Percentiles rank a stretch among this genome's conserved stretches.
Evolutionary conservation across 139 green algal genomes (phyloP).

Genomic region (Gonium pectorale): DNA sequence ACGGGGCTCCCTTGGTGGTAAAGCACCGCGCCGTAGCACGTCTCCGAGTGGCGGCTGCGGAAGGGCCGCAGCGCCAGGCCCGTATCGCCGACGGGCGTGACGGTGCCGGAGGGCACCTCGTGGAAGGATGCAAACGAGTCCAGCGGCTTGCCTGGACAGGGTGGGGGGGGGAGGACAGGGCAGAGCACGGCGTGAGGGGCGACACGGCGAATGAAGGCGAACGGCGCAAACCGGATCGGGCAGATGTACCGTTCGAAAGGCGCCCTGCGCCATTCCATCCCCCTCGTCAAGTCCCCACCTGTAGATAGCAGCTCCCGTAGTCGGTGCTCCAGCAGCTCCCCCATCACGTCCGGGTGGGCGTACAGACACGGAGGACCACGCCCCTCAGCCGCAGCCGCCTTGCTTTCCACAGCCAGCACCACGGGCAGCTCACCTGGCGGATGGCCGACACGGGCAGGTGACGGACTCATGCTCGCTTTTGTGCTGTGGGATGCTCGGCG

Average conservation of each 20-base stretch:
- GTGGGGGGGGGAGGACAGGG: not conserved
- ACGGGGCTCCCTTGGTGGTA: constrained; percentile 8
- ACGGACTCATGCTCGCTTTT: no score
- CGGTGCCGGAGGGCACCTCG: not conserved
- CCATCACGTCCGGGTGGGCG: constrained; percentile 40
- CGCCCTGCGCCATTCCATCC: no score
- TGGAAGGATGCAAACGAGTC: constrained; percentile 18
- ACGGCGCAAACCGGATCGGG: no score
- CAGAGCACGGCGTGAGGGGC: not conserved
- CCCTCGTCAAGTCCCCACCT: constrained; percentile 38
- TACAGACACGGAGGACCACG: constrained; percentile 8
- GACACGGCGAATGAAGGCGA: no score
- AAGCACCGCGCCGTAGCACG: constrained; percentile 56
- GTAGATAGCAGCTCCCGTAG: constrained; percentile 60
- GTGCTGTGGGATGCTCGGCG: no score
- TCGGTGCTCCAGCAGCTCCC: constrained; percentile 38
- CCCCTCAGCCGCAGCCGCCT: constrained; percentile 8
- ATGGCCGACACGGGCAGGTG: no score
- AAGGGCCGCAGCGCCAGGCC: constrained; percentile 37
- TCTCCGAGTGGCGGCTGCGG: constrained; percentile 48
- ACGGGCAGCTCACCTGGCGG: constrained; percentile 39
- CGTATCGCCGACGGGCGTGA: not conserved
- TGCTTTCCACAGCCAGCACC: constrained; percentile 44
- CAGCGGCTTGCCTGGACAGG: constrained; percentile 27
- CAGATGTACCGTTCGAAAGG: no score